Percentiles rank a stretch among this genome's conserved stretches.
Evolutionary conservation across 139 green algal species (phyloP).

Genomic region (Picochlorum sp.): DNA sequence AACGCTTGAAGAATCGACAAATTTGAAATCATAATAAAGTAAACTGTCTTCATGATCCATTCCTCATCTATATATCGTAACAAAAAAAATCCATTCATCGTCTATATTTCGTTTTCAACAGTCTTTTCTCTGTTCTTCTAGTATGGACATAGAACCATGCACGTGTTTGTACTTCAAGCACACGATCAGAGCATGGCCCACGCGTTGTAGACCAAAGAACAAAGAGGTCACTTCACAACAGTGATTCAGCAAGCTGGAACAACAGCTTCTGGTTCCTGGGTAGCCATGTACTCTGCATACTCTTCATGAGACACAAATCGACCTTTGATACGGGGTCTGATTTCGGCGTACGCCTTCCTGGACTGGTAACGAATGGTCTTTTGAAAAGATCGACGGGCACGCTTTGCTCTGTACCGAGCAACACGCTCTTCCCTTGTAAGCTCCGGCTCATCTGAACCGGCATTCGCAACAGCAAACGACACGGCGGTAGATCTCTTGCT

Average conservation of each 20-base stretch:
- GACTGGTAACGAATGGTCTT: constrained; percentile 25
- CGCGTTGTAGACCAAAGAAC: too few relatives aligned
- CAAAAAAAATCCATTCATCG: too few relatives aligned
- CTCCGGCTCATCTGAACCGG: constrained; percentile 2
- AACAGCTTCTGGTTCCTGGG: background rate
- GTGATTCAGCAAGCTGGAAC: background rate
- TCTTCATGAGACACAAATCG: constrained; percentile 27
- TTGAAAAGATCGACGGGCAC: constrained; percentile 10
- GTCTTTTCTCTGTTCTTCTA: too few relatives aligned
- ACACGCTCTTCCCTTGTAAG: constrained; percentile 12
- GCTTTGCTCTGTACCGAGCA: constrained; percentile 18
- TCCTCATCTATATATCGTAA: too few relatives aligned
- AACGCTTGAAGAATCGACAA: too few relatives aligned
- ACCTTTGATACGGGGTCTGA: constrained; percentile 29
- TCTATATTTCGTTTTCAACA: too few relatives aligned
- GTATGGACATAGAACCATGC: too few relatives aligned
- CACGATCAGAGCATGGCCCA: too few relatives aligned
- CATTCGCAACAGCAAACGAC: too few relatives aligned
- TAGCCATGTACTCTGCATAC: constrained; percentile 12
- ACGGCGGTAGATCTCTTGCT: background rate
- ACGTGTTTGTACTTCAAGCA: too few relatives aligned
- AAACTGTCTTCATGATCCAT: too few relatives aligned
- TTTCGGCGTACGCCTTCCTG: constrained; percentile 25
- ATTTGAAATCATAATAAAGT: too few relatives aligned
- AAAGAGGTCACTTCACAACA: background rate